Percentiles rank a stretch among this genome's conserved stretches.
Conservation (phyloP, 371 early-diverging fungal genomes). For the Rhizopus arrhizus region DNA sequence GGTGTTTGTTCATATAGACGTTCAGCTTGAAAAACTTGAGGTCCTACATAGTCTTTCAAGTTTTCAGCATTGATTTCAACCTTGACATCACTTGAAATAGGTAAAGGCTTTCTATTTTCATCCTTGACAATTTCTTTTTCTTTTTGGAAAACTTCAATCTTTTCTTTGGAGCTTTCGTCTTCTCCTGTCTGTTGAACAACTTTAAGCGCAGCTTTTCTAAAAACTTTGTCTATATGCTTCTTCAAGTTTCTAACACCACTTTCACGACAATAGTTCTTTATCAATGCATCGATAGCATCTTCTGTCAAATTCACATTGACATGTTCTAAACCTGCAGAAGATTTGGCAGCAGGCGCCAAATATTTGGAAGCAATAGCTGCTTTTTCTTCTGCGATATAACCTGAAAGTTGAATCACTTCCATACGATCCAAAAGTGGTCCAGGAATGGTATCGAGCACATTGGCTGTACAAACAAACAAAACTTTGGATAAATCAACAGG, state of each 20-base stretch:
- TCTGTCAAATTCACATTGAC: conserved; percentile 72
- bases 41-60: conserved; percentile 92
- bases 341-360: conserved; percentile 82
- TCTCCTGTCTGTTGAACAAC: conserved; percentile 70
- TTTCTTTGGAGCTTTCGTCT: conserved; percentile 28
- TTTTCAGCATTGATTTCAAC: conserved; percentile 67
- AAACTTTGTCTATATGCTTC: conserved; percentile 97
- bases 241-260: conserved; percentile 96
- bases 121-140: conserved; percentile 17
- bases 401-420: conserved; percentile 95
- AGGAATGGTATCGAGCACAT: conserved; percentile 93
- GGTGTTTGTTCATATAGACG: conserved; percentile 89
- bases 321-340: conserved; percentile 77
- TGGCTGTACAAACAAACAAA: conserved; percentile 97
- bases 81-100: conserved; percentile 58
- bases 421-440: conserved; percentile 96
- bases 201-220: conserved; percentile 92
- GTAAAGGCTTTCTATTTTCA: conserved; percentile 47
- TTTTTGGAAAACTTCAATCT: conserved; percentile 16
- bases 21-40: conserved; percentile 86
- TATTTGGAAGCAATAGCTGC: conserved; percentile 92
- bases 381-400: conserved; percentile 97
- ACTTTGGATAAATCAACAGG: conserved; percentile 95
- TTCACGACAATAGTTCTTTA: conserved; percentile 93
- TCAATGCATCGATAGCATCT: conserved; percentile 81